Conservation (phyloP, 2,329 filamentous ascomycete species). For the Cercospora citrullina region DNA sequence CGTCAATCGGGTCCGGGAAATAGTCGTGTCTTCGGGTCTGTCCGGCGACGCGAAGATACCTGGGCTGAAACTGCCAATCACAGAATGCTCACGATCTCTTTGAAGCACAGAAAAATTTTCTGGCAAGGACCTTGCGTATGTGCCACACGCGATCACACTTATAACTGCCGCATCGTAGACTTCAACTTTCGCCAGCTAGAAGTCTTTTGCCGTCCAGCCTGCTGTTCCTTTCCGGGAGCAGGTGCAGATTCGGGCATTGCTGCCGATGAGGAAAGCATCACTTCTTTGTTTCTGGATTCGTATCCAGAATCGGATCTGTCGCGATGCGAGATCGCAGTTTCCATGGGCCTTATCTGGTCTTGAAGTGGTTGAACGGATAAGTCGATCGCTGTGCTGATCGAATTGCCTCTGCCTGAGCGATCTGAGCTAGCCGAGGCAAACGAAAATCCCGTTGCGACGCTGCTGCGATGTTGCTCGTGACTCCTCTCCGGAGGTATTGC, state of each 20-base stretch:
- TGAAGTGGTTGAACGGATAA: neutral
- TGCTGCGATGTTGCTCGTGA: neutral
- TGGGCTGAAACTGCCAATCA: too few relatives aligned
- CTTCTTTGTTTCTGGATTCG: neutral
- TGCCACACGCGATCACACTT: neutral
- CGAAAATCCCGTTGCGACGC: neutral
- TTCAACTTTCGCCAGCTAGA: slow-evolving; percentile 1
- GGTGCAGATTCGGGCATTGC: neutral
- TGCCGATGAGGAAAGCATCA: neutral
- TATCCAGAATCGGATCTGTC: neutral
- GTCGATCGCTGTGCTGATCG: neutral
- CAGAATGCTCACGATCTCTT: neutral
- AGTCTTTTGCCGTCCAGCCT: neutral
- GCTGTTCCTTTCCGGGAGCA: neutral
- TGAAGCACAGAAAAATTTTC: neutral
- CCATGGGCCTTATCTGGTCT: neutral
- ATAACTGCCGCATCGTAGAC: neutral
- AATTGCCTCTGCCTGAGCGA: neutral
- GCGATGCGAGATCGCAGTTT: neutral
- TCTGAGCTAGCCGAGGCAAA: neutral
- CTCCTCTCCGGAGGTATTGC: neutral
- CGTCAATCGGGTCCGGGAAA: too few relatives aligned
- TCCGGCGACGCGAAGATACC: too few relatives aligned
- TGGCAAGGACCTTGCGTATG: neutral
- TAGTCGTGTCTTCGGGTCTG: too few relatives aligned